A percentile compares a stretch with the other conserved stretches of the same genome.
These are phyloP conservation scores for Pyrenophora graminea DNA, from an alignment of 2,329 filamentous ascomycete genomes.

Conservation along the genomic window DNA sequence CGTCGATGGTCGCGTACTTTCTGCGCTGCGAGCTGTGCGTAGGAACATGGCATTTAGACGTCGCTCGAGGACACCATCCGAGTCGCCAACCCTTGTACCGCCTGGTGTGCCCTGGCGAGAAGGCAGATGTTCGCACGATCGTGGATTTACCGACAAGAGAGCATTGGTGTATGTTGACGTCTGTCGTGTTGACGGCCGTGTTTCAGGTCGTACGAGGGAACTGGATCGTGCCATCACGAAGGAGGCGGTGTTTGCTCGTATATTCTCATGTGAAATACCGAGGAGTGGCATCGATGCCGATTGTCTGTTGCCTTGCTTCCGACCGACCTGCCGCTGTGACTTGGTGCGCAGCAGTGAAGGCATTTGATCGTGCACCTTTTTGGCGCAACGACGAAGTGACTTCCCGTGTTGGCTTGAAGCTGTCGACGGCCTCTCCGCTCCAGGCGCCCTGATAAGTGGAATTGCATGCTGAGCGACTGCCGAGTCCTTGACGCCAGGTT, in stretches of 20 bases:
- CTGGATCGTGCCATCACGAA: constrained; percentile 12
- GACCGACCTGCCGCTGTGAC: constrained; percentile 16
- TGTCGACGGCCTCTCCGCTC: constrained; percentile 16
- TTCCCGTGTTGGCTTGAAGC: constrained; percentile 28
- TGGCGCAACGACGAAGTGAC: constrained; percentile 33
- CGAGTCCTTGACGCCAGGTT: constrained; percentile 6
- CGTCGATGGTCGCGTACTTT: constrained; percentile 20
- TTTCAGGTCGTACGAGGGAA: constrained; percentile 10
- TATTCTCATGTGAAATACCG: constrained; percentile 20
- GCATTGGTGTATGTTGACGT: constrained; percentile 3
- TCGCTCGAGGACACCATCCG: constrained; percentile 23
- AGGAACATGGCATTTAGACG: constrained; percentile 20
- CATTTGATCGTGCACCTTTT: constrained; percentile 38
- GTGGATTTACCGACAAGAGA: constrained; percentile 3
- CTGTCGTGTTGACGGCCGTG: constrained; percentile 11
- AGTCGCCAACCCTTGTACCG: constrained; percentile 17
- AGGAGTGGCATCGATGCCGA: constrained; percentile 36
- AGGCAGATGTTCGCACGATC: constrained; percentile 4
- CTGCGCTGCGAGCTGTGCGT: constrained; percentile 11
- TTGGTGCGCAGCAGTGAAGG: constrained; percentile 29
- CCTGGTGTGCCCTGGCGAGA: constrained; percentile 14
- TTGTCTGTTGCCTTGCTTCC: constrained; percentile 23
- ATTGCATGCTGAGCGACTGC: constrained; percentile 34
- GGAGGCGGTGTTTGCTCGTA: constrained; percentile 9
- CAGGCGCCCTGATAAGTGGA: constrained; percentile 25